Percentiles rank a stretch among this genome's conserved stretches.
phyloP scores from a whole-genome alignment of 495 filamentous ascomycete species.

The Lasiosphaeria miniovina region DNA sequence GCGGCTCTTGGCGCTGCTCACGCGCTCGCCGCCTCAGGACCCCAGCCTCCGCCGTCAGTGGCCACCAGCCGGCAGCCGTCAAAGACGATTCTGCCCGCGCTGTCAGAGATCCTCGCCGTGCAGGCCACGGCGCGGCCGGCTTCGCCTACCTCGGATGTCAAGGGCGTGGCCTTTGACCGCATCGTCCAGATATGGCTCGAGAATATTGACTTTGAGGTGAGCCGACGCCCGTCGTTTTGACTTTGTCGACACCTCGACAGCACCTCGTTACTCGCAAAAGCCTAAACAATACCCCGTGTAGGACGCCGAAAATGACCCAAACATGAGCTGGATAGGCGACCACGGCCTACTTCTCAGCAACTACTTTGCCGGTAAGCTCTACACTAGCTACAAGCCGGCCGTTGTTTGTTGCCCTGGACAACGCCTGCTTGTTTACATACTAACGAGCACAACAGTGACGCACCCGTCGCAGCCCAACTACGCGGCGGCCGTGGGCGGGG shows the following conservation, averaged over 20 bases:
- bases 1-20: too few relatives aligned
- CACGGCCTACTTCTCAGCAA: conserved; percentile 65
- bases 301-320: conserved; percentile 21
- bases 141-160: conserved; percentile 58
- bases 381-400: too few relatives aligned
- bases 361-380: conserved; percentile 46
- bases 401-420: too few relatives aligned
- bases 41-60: neutral
- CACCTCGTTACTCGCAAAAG: too few relatives aligned
- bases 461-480: conserved; percentile 75
- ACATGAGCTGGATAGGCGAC: conserved; percentile 49
- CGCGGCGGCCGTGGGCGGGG: conserved; percentile 58
- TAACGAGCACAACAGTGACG: conserved; percentile 33
- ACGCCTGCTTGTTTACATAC: neutral
- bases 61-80: neutral
- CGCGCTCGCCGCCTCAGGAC: neutral
- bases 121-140: conserved; percentile 35
- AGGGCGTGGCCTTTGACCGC: conserved; percentile 63
- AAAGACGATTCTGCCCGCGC: neutral
- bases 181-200: conserved; percentile 70
- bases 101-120: conserved; percentile 22
- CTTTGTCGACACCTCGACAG: neutral
- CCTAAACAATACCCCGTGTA: neutral
- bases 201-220: conserved; percentile 55
- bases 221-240: neutral